Conservation (phyloP, 78 protist species). For the Polysphondylium violaceum region DNA sequence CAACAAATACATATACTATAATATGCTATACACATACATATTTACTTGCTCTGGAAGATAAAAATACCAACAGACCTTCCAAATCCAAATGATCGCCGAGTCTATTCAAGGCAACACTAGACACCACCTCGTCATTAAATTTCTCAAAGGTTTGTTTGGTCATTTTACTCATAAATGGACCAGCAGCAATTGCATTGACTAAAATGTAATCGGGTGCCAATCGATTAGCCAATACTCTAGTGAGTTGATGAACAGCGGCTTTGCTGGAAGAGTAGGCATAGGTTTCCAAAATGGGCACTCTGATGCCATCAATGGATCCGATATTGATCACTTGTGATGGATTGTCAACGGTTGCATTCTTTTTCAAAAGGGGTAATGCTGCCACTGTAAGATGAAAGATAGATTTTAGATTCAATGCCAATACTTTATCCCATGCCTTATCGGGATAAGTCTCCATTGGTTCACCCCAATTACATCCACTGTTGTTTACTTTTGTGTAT, state of each 20-base stretch:
- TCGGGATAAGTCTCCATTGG: slow-evolving; percentile 76
- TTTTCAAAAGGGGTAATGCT: slow-evolving; percentile 46
- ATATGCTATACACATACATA: no score
- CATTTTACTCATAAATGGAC: slow-evolving; percentile 82
- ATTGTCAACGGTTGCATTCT: slow-evolving; percentile 6
- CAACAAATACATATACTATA: no score
- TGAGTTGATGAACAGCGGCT: slow-evolving; percentile 83
- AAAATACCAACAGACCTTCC: slow-evolving; percentile 52
- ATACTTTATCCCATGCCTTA: slow-evolving; percentile 81
- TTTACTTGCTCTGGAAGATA: slow-evolving; percentile 60
- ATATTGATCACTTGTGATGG: slow-evolving; percentile 77
- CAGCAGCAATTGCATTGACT: slow-evolving; percentile 76
- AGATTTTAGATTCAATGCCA: slow-evolving; percentile 79
- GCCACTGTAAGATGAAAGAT: slow-evolving; percentile 55
- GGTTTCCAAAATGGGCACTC: slow-evolving; percentile 41
- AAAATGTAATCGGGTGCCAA: slow-evolving; percentile 71
- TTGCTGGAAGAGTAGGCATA: slow-evolving; percentile 82
- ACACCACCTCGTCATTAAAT: neutral
- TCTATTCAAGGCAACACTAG: slow-evolving; percentile 50
- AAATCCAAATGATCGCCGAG: slow-evolving; percentile 69
- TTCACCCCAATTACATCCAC: slow-evolving; percentile 87
- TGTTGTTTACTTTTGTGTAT: slow-evolving; percentile 54
- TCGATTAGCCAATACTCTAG: slow-evolving; percentile 51
- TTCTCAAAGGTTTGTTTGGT: slow-evolving; percentile 40
- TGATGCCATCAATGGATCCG: slow-evolving; percentile 76